phyloP scores from a whole-genome alignment of 257 asterid genomes.

The Galeopsis tetrahit region DNA sequence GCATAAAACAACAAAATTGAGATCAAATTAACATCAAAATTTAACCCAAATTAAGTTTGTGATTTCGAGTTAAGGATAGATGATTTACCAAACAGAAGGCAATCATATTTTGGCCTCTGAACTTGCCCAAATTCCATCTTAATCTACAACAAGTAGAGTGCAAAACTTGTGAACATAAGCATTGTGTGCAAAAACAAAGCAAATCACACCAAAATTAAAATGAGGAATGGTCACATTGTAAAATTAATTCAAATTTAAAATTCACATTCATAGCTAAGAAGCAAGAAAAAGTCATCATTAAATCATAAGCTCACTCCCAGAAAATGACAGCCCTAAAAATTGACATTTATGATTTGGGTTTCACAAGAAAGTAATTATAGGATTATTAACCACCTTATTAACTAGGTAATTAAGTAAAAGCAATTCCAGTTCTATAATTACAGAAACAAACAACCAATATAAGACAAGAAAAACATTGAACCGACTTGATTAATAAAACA shows the following conservation, averaged over 20 bases:
- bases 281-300: background rate
- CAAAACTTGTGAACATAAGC: conserved; percentile 35
- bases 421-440: background rate
- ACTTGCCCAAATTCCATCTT: conserved; percentile 69
- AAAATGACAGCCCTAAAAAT: conserved; percentile 22
- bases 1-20: background rate
- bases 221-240: no score
- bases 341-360: background rate
- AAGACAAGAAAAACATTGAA: no score
- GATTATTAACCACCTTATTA: no score
- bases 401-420: background rate
- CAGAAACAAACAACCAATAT: background rate
- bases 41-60: background rate
- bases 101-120: conserved; percentile 74
- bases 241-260: conserved; percentile 16
- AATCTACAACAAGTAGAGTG: conserved; percentile 39
- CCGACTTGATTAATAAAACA: background rate
- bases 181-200: conserved; percentile 27
- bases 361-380: background rate
- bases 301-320: conserved; percentile 9
- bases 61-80: background rate
- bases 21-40: conserved; percentile 5
- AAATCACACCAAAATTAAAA: conserved; percentile 15
- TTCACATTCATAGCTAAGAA: background rate
- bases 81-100: conserved; percentile 80